phyloP scores from a whole-genome alignment of 2,329 filamentous ascomycete species.

The Monilinia fructigena region DNA sequence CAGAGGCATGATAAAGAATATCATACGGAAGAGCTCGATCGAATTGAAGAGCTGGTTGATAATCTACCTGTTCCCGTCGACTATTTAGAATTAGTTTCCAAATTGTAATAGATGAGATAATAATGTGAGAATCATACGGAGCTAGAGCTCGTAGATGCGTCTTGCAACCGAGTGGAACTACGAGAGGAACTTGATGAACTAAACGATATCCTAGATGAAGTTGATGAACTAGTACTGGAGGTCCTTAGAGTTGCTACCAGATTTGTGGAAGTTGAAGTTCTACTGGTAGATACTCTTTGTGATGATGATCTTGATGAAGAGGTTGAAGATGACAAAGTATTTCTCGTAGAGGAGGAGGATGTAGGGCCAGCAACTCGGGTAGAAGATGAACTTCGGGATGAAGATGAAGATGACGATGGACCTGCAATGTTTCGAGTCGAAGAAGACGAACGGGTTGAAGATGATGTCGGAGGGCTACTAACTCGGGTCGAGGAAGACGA shows the following conservation, averaged over 20 bases:
- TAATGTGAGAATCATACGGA: too few species aligned
- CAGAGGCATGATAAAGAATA: too few species aligned
- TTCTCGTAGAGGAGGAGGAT: background rate
- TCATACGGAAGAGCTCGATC: too few species aligned
- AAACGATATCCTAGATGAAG: too few species aligned
- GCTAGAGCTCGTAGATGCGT: too few species aligned
- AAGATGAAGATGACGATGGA: background rate
- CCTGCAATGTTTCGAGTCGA: background rate
- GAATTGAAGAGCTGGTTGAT: too few species aligned
- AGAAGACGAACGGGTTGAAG: background rate
- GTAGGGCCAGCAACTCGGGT: background rate
- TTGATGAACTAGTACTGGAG: background rate
- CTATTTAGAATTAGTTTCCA: too few species aligned
- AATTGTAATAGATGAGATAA: too few species aligned
- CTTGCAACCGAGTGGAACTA: too few species aligned
- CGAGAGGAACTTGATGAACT: too few species aligned
- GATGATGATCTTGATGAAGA: background rate
- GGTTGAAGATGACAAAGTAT: background rate
- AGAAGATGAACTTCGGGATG: background rate
- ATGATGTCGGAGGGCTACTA: background rate
- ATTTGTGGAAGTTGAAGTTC: background rate
- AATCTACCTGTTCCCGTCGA: too few species aligned
- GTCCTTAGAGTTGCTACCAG: background rate
- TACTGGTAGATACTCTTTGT: background rate
- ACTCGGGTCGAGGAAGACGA: background rate